A percentile compares a stretch with the other conserved stretches of the same genome.
Conservation (phyloP, 768 basidiomycete species). For the Podaxis rugospora region DNA sequence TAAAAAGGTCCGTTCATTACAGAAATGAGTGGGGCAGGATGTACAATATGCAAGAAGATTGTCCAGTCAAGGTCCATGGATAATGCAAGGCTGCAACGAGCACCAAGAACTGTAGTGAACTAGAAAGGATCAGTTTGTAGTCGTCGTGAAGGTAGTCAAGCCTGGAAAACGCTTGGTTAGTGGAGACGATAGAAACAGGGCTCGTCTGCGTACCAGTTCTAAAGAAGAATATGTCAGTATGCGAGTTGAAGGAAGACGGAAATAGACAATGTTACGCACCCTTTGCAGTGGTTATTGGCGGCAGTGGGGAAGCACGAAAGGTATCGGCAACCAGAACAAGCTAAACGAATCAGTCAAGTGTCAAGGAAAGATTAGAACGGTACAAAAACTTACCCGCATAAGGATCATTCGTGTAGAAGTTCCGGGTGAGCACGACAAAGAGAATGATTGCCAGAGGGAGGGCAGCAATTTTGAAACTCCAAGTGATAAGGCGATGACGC, state of each 20-base stretch:
- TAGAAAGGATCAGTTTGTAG: neutral
- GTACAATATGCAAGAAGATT: neutral
- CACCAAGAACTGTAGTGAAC: neutral
- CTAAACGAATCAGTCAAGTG: constrained; percentile 29
- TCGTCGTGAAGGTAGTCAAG: constrained; percentile 11
- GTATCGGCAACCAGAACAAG: constrained; percentile 85
- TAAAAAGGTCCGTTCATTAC: neutral
- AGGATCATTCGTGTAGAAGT: constrained; percentile 89
- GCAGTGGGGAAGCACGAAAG: constrained; percentile 84
- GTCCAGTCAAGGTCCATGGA: neutral
- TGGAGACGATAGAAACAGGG: neutral
- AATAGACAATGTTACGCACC: constrained; percentile 29
- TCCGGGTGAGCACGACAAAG: constrained; percentile 76
- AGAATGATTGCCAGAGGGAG: constrained; percentile 74
- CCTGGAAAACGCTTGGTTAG: constrained; percentile 9
- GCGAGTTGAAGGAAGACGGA: neutral
- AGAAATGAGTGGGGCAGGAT: neutral
- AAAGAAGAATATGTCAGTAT: constrained; percentile 11
- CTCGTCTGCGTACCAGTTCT: constrained; percentile 29
- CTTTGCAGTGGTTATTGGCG: constrained; percentile 65
- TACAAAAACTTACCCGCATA: constrained; percentile 59
- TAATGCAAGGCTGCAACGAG: neutral
- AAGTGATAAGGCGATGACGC: constrained; percentile 67
- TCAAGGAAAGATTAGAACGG: constrained; percentile 1
- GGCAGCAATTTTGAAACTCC: constrained; percentile 67